Percentiles rank a stretch among this genome's conserved stretches.
These are phyloP conservation scores for Termitomyces sp. DNA, from an alignment of 768 basidiomycete genomes.

Conservation along the genomic window DNA sequence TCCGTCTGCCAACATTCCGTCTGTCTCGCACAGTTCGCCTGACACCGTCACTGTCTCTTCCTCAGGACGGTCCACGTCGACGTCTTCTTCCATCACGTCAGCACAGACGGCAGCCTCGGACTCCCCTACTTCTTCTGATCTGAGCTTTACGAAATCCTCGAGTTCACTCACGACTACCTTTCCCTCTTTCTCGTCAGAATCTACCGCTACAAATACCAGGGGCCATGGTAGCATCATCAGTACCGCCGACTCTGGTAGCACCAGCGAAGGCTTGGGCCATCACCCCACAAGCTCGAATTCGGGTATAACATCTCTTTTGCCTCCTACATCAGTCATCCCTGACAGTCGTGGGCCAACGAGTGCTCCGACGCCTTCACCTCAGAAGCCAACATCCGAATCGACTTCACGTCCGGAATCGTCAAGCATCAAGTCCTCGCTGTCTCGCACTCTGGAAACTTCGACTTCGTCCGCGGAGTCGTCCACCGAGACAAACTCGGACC, in stretches of 20 bases:
- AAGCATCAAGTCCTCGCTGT: neutral
- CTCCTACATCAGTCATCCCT: neutral
- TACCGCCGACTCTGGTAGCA: too few relatives aligned
- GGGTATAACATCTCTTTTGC: neutral
- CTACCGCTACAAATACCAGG: neutral
- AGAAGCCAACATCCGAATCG: neutral
- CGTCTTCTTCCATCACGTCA: conserved; percentile 6
- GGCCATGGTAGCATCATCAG: neutral
- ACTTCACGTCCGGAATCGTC: neutral
- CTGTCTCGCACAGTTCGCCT: neutral
- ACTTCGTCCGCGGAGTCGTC: neutral
- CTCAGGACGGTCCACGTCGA: neutral
- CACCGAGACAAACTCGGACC: neutral
- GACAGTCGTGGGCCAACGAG: neutral
- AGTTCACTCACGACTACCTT: neutral
- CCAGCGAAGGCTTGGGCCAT: neutral
- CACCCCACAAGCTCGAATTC: neutral
- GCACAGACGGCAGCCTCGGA: conserved; percentile 6
- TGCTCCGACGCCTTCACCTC: neutral
- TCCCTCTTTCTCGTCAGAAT: neutral
- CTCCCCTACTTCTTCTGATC: neutral
- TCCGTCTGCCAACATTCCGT: neutral
- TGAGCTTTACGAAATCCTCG: neutral
- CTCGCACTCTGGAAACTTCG: neutral
- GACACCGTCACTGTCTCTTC: neutral